Percentiles rank a stretch among this genome's conserved stretches.
phyloP scores from a whole-genome alignment of 1,139 yeast genomes.

The Kazachstania sp. region DNA sequence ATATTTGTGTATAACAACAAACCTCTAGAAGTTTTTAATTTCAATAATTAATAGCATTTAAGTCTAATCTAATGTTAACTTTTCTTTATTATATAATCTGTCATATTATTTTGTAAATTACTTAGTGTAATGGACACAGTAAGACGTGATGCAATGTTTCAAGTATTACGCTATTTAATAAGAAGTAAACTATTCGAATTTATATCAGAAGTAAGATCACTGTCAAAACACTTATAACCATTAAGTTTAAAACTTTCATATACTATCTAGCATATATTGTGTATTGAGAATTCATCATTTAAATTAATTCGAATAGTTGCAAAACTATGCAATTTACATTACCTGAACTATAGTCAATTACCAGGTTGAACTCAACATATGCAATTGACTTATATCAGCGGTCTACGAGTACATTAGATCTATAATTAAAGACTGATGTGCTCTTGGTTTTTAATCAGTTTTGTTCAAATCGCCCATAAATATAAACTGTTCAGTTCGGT shows the following conservation, averaged over 20 bases:
- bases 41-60: constrained; percentile 3
- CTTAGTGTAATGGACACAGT: neutral
- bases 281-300: constrained; percentile 25
- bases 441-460: too few relatives aligned
- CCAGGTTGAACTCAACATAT: neutral
- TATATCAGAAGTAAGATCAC: constrained; percentile 2
- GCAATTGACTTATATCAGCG: neutral
- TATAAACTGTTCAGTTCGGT: too few relatives aligned
- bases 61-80: neutral
- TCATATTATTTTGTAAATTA: neutral
- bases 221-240: constrained; percentile 26
- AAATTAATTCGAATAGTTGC: neutral
- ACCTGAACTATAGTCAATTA: neutral
- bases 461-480: too few relatives aligned
- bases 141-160: neutral
- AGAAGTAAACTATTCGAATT: neutral
- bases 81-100: neutral
- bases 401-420: too few relatives aligned
- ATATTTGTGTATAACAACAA: constrained; percentile 1
- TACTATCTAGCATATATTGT: constrained; percentile 31
- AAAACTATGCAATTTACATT: neutral
- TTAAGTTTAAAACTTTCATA: constrained; percentile 24
- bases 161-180: neutral
- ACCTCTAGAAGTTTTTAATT: constrained; percentile 4
- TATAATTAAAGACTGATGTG: too few relatives aligned